phyloP scores from a whole-genome alignment of 495 filamentous ascomycete species.

The Monascus purpureus region DNA sequence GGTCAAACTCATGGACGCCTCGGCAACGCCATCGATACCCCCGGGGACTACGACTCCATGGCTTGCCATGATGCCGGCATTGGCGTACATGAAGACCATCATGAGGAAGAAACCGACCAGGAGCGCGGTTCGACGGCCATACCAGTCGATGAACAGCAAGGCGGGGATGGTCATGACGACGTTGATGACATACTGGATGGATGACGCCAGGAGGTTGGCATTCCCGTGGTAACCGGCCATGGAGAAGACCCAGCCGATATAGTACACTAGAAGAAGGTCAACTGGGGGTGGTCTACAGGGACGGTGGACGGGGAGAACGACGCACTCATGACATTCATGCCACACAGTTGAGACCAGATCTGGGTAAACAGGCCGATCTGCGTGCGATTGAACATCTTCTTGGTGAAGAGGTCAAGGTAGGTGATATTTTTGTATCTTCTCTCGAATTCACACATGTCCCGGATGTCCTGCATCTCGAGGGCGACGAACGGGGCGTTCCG shows the following conservation, averaged over 20 bases:
- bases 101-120: conserved; percentile 52
- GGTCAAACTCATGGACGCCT: conserved; percentile 27
- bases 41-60: conserved; percentile 33
- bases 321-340: conserved; percentile 87
- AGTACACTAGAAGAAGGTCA: no score
- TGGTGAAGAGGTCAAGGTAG: conserved; percentile 55
- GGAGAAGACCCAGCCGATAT: conserved; percentile 28
- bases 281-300: no score
- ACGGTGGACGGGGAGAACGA: no score
- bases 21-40: conserved; percentile 21
- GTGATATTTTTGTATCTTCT: conserved; percentile 44
- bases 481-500: conserved; percentile 44
- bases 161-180: conserved; percentile 39
- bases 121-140: conserved; percentile 51
- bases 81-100: conserved; percentile 54
- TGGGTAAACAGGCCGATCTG: conserved; percentile 65
- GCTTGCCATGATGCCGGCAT: conserved; percentile 50
- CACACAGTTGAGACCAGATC: conserved; percentile 74
- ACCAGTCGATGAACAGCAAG: conserved; percentile 45
- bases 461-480: conserved; percentile 57
- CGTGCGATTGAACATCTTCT: conserved; percentile 61
- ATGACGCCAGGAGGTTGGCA: conserved; percentile 41
- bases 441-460: conserved; percentile 57
- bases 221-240: conserved; percentile 25
- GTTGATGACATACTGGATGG: conserved; percentile 61